phyloP scores from a whole-genome alignment of 129 eudicot genomes.

The Flaveria sonorensis region DNA sequence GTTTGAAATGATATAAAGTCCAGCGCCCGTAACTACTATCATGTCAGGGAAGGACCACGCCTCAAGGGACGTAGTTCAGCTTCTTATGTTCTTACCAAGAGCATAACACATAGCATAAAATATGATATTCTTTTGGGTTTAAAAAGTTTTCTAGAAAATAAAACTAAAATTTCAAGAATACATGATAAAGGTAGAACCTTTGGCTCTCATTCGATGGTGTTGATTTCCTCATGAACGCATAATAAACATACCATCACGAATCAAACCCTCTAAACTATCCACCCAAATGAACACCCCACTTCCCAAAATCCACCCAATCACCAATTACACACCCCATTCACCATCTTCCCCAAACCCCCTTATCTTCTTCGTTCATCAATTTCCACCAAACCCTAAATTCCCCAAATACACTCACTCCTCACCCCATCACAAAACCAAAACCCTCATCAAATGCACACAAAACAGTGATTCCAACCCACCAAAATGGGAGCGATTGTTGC shows the following conservation, averaged over 20 bases:
- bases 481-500: slow-evolving; percentile 61
- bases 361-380: slow-evolving; percentile 33
- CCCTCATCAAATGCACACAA: slow-evolving; percentile 41
- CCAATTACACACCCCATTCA: slow-evolving; percentile 32
- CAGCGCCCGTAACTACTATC: no score
- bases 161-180: no score
- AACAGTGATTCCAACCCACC: slow-evolving; percentile 30
- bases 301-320: slow-evolving; percentile 35
- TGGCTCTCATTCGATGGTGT: neutral
- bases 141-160: no score
- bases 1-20: no score
- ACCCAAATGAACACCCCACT: slow-evolving; percentile 52
- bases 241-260: neutral
- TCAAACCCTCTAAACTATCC: neutral
- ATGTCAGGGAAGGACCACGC: no score
- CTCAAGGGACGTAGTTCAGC: no score
- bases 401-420: slow-evolving; percentile 15
- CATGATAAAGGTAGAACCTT: neutral
- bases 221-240: neutral
- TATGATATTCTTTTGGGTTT: no score
- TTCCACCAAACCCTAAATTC: slow-evolving; percentile 19
- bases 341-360: slow-evolving; percentile 28
- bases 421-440: slow-evolving; percentile 27
- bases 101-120: no score
- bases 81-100: no score